A percentile compares a stretch with the other conserved stretches of the same genome.
These are phyloP conservation scores for Melampsora larici-populina DNA, from an alignment of 1,284 basidiomycete genomes.

Conservation along the genomic window DNA sequence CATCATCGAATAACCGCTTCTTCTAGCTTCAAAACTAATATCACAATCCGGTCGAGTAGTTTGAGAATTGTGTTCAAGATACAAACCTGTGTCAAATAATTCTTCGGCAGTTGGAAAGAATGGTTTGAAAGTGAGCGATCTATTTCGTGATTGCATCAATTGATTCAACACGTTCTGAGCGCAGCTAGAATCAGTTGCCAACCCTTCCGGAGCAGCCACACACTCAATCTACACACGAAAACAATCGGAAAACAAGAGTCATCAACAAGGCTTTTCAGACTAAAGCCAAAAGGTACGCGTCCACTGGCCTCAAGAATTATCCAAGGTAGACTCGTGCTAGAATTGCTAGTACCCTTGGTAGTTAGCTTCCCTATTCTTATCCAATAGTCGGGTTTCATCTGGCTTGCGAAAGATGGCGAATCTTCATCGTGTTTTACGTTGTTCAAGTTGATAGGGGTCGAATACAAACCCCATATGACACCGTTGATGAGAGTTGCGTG, in stretches of 20 bases:
- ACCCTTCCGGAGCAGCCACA: conserved; percentile 20
- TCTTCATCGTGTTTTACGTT: not conserved
- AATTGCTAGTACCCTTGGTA: conserved; percentile 34
- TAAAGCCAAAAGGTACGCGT: not conserved
- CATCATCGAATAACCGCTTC: conserved; percentile 29
- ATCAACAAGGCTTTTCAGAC: not conserved
- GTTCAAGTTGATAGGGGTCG: conserved; percentile 13
- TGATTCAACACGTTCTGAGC: conserved; percentile 12
- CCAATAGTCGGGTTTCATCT: conserved; percentile 26
- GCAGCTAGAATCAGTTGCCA: conserved; percentile 2
- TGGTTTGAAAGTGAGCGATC: conserved; percentile 15
- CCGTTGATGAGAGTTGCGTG: conserved; percentile 27
- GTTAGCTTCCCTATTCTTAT: conserved; percentile 19
- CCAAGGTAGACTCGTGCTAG: conserved; percentile 25
- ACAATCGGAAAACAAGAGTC: not conserved
- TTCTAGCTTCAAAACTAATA: not conserved
- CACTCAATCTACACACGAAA: conserved; percentile 31
- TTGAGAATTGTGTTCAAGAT: not conserved
- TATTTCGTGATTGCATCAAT: conserved; percentile 5
- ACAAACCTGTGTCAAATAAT: conserved; percentile 27
- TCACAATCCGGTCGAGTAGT: not conserved
- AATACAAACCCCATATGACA: conserved; percentile 21
- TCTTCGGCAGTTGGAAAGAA: conserved; percentile 12
- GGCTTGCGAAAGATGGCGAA: not conserved
- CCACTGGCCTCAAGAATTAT: conserved; percentile 31